Conservation (phyloP, 768 basidiomycete genomes). For the Pseudohyphozyma bogoriensis region DNA sequence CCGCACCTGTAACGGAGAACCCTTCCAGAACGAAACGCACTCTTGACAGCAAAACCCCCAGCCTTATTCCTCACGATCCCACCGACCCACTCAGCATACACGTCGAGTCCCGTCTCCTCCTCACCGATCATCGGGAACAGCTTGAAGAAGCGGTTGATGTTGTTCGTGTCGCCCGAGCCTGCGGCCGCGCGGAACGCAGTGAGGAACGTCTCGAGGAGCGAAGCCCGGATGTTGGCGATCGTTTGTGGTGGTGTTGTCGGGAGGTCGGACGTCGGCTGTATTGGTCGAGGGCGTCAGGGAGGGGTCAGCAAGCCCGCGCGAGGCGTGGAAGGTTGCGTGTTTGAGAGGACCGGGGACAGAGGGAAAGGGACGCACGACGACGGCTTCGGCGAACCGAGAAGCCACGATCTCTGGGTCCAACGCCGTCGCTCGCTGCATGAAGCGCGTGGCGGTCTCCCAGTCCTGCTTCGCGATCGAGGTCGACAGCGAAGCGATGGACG, state of each 20-base stretch:
- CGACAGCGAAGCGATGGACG: slow-evolving; percentile 52
- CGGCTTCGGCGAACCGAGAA: slow-evolving; percentile 72
- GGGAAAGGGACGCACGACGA: slow-evolving; percentile 56
- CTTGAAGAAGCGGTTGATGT: slow-evolving; percentile 69
- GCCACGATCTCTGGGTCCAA: slow-evolving; percentile 65
- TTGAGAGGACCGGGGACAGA: neutral
- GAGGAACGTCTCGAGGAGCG: slow-evolving; percentile 65
- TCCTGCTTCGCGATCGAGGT: slow-evolving; percentile 65
- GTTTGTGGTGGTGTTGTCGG: slow-evolving; percentile 79
- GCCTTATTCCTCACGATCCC: slow-evolving; percentile 23
- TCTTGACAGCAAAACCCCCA: slow-evolving; percentile 17
- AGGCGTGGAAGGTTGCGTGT: no score
- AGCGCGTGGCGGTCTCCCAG: slow-evolving; percentile 89
- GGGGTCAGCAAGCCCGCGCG: neutral
- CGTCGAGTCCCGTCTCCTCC: slow-evolving; percentile 80
- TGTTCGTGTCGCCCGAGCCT: slow-evolving; percentile 23
- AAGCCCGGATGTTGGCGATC: slow-evolving; percentile 60
- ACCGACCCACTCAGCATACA: slow-evolving; percentile 85
- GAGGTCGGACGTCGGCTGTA: slow-evolving; percentile 77
- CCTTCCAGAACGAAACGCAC: slow-evolving; percentile 7
- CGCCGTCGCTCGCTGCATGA: slow-evolving; percentile 82
- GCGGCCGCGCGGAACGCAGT: slow-evolving; percentile 76
- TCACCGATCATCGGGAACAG: slow-evolving; percentile 92
- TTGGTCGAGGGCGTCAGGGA: neutral
- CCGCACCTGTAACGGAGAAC: neutral